phyloP scores from a whole-genome alignment of 306 rosid species.

The Morella rubra region DNA sequence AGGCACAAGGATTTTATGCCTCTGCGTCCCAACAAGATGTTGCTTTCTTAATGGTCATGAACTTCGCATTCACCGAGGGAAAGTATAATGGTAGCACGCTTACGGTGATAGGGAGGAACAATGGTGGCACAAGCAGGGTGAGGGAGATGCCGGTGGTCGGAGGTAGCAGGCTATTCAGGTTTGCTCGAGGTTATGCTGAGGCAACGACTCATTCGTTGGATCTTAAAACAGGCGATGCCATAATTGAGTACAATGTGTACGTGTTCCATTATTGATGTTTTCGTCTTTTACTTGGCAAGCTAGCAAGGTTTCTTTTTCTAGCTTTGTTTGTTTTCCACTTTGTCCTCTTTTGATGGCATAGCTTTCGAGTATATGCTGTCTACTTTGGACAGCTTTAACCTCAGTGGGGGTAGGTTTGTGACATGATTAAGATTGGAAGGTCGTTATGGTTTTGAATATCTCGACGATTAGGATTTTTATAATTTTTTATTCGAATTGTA shows the following conservation, averaged over 20 bases:
- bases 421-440: too few relatives aligned
- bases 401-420: not conserved
- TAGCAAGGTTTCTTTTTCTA: not conserved
- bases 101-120: slow-evolving; percentile 18
- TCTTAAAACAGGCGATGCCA: not conserved
- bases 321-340: not conserved
- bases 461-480: too few relatives aligned
- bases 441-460: too few relatives aligned
- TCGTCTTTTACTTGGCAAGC: not conserved
- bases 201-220: slow-evolving; percentile 10
- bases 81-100: slow-evolving; percentile 25
- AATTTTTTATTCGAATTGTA: too few relatives aligned
- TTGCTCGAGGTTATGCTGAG: slow-evolving; percentile 26
- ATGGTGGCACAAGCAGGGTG: not conserved
- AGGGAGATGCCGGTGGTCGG: slow-evolving; percentile 34
- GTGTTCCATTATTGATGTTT: slow-evolving; percentile 11
- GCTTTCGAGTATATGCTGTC: not conserved
- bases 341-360: not conserved
- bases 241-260: slow-evolving; percentile 29
- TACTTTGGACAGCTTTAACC: not conserved
- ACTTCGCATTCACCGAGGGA: slow-evolving; percentile 20
- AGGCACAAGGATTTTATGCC: slow-evolving; percentile 30
- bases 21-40: slow-evolving; percentile 14
- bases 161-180: slow-evolving; percentile 33
- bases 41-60: slow-evolving; percentile 20